Base-by-base conservation (phyloP, 441 rosid genomes). In the Macaranga tanarius region DNA sequence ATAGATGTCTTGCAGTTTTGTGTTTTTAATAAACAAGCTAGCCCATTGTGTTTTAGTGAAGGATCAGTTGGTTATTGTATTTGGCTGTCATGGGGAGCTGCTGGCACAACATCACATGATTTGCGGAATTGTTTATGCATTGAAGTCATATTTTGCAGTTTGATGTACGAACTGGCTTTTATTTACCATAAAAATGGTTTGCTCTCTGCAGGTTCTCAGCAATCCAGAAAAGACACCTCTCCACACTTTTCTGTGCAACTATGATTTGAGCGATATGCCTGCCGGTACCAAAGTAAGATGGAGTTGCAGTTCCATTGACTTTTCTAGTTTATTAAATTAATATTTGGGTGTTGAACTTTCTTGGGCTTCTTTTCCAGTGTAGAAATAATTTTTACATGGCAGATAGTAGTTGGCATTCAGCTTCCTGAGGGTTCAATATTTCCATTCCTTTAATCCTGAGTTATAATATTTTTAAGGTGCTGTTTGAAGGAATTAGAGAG, bases 191-290 rank as follows among this genome's bases (percentile, higher is more conserved):
- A 64, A 47, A 74, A 28, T 69, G 61, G 60, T 45, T 79, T 78
- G 28, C 54, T 62, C 58, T 76, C 4, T 82, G 77, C 86, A 95
- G 99, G 99, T 95, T 75, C 86, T 95, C 69, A 92, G 99, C 90
- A 95, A 95, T 79, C 99, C 99, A 45, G 99, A 95, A 79, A 95
- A 91, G 83, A 92, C 99, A 11, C 99, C 99, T 42, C 85, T 95
- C 73, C 97, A 95, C 90, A 92, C 94, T 22, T 92, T 90, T 83
- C 83, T 95, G 73, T 95, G 99, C 88, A 87, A 87, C 85, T 94
- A 94, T 82, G 97, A 94, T 87, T 78, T 94, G 85, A 90, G 89
- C 72, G 96, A 89, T 85, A 92, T 95, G 99, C 99, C 99, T 4
- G 84, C 91, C 51, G 94, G 99, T 62, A 90, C 97, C 72, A 95